Evolutionary conservation across 2,329 filamentous ascomycete genomes (phyloP).

Genomic region (Fusarium pseudocircinatum): DNA sequence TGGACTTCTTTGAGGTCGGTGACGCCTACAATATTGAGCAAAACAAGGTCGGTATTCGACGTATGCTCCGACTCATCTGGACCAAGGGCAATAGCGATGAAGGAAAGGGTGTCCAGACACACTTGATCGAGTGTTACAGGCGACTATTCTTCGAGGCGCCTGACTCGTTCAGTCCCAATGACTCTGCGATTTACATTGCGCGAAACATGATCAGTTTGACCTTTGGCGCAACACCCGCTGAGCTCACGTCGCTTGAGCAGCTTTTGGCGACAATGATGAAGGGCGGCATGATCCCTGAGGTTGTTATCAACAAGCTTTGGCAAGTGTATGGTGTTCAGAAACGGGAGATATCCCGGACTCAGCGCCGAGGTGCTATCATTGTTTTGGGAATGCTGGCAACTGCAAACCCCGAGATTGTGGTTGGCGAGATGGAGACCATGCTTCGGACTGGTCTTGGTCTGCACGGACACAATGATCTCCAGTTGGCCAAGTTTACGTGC

Average conservation of each 20-base stretch:
- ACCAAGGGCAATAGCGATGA: conserved; percentile 99
- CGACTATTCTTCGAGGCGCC: conserved; percentile 96
- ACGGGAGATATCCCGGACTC: conserved; percentile 89
- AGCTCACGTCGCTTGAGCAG: conserved; percentile 94
- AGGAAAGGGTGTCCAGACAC: conserved; percentile 96
- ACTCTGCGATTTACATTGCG: conserved; percentile 93
- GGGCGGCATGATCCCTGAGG: conserved; percentile 82
- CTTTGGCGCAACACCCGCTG: conserved; percentile 92
- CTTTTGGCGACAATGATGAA: conserved; percentile 98
- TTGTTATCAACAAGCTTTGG: conserved; percentile 93
- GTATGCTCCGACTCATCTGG: conserved; percentile 98
- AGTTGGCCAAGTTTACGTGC: conserved; percentile 94
- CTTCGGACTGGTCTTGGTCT: conserved; percentile 86
- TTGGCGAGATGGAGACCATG: conserved; percentile 95
- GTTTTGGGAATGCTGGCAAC: conserved; percentile 96
- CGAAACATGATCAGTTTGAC: conserved; percentile 99
- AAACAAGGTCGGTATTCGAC: conserved; percentile 88
- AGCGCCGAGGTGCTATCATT: conserved; percentile 93
- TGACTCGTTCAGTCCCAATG: conserved; percentile 85
- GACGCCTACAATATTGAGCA: conserved; percentile 97
- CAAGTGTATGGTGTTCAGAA: conserved; percentile 96
- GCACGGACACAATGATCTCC: conserved; percentile 82
- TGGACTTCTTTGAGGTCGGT: conserved; percentile 96
- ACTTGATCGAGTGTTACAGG: conserved; percentile 96
- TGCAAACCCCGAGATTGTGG: conserved; percentile 90